Evolutionary conservation across 1,284 basidiomycete genomes (phyloP), one percentile per base, ranked within the genome.

Genomic region (Ganoderma leucocontextum): DNA sequence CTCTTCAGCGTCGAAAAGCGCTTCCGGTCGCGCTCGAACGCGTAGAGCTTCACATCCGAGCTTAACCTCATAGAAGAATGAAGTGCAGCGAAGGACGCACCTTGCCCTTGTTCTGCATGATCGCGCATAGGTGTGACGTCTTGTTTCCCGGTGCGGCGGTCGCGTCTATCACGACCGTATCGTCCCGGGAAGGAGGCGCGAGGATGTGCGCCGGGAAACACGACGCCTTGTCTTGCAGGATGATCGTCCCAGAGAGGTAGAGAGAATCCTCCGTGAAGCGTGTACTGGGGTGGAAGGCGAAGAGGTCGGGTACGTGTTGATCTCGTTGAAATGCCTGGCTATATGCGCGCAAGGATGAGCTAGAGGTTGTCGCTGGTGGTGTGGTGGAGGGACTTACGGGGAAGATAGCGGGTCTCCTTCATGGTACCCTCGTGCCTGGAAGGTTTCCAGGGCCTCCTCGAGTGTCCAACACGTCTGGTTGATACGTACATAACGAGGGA

Each of bases 71-170:
- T 47, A 10, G 9, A 25, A 36, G 22, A 12, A 60, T 63, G 39
- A 29, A 59, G 22, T 39, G 0, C 6, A 49, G 52, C 60, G 17
- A 9, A 9, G 13, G 13, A 22, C 63, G 52, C 64, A 94, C 95
- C 81, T 91, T 95, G 70, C 95, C 95, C 75, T 86, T 85, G 73
- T 91, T 91, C 19, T 84, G 78, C 91, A 97, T 95, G 49, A 99
- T 82, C 12, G 96, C 95, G 70, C 93, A 93, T 15, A 99, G 82
- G 80, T 98, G 95, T 6, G 95, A 94, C 0, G 98, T 99, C 83
- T 99, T 99, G 82, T 99, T 99, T 0, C 98, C 98, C 0, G 97
- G 98, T 0, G 98, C 97, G 55, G 97, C 93, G 36, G 97, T 99
- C 5, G 95, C 97, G 80, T 99, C 98, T 60, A 99, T 92, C 42